These are phyloP conservation scores for Neofusicoccum umdonicola DNA, from an alignment of 2,329 filamentous ascomycete genomes.

Conservation along the genomic window DNA sequence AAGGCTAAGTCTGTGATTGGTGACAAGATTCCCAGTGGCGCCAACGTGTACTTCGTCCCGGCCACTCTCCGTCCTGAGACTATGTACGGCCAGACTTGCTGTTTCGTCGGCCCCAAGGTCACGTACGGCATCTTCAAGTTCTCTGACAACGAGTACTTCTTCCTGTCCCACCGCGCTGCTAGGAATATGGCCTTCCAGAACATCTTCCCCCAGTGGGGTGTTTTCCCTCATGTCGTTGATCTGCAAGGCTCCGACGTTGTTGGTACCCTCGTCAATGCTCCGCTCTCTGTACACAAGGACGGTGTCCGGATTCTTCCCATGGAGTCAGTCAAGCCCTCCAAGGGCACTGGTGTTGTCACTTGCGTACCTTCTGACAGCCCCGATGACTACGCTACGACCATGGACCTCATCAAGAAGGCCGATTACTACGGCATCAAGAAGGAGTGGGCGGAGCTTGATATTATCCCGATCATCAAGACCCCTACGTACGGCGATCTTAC, in stretches of 20 bases:
- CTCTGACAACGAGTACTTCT: conserved; percentile 66
- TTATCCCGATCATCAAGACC: conserved; percentile 73
- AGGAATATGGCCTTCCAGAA: conserved; percentile 97
- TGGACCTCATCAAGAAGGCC: conserved; percentile 88
- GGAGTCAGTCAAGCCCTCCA: conserved; percentile 87
- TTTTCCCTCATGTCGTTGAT: conserved; percentile 71
- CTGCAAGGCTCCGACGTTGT: conserved; percentile 76
- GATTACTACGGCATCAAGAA: conserved; percentile 96
- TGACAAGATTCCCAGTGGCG: conserved; percentile 73
- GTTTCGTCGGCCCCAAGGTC: conserved; percentile 89
- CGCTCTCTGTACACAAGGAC: conserved; percentile 75
- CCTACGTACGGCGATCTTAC: conserved; percentile 83
- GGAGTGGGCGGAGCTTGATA: conserved; percentile 91
- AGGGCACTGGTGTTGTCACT: conserved; percentile 95
- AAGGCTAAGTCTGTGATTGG: conserved; percentile 69
- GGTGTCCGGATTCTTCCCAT: conserved; percentile 84
- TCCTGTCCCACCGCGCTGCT: conserved; percentile 78
- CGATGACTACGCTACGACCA: conserved; percentile 87
- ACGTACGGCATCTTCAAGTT: conserved; percentile 85
- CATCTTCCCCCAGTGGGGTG: conserved; percentile 74
- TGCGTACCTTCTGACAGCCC: conserved; percentile 94
- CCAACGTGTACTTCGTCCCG: conserved; percentile 83
- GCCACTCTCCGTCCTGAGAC: conserved; percentile 94
- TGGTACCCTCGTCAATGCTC: conserved; percentile 85
- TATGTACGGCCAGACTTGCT: conserved; percentile 97